These are phyloP conservation scores for Curvularia sp. DNA, from an alignment of 2,329 filamentous ascomycete species.

Conservation along the genomic window DNA sequence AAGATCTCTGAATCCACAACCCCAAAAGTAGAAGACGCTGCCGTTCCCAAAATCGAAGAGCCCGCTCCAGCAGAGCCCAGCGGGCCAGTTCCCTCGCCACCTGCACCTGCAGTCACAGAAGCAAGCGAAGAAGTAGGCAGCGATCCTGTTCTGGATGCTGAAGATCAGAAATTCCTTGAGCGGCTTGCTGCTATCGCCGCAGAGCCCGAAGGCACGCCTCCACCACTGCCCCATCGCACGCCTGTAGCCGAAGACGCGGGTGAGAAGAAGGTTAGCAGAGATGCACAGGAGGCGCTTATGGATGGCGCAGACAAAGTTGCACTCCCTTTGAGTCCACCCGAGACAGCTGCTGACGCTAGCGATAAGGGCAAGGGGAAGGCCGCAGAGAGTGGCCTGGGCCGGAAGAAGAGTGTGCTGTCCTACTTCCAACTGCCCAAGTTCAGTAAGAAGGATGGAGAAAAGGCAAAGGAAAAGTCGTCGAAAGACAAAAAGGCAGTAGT, in stretches of 20 bases:
- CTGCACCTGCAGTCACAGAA: constrained; percentile 33
- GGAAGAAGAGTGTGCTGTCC: constrained; percentile 50
- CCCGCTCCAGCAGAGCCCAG: constrained; percentile 32
- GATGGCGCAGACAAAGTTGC: constrained; percentile 58
- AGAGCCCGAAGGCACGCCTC: constrained; percentile 50
- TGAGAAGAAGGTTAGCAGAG: constrained; percentile 48
- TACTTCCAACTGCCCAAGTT: constrained; percentile 46
- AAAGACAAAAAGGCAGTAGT: constrained; percentile 41
- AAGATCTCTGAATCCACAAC: constrained; percentile 21
- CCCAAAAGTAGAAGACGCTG: constrained; percentile 17
- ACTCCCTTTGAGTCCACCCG: constrained; percentile 59
- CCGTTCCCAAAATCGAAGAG: constrained; percentile 22
- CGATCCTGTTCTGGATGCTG: constrained; percentile 63
- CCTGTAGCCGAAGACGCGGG: constrained; percentile 45
- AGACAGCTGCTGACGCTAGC: constrained; percentile 39
- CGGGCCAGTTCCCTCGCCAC: constrained; percentile 26
- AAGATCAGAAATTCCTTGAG: constrained; percentile 66
- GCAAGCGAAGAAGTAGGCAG: constrained; percentile 39
- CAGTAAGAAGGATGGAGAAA: constrained; percentile 45
- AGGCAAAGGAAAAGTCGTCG: constrained; percentile 38
- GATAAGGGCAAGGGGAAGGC: constrained; percentile 40
- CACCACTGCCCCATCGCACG: constrained; percentile 51
- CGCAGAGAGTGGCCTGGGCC: constrained; percentile 40
- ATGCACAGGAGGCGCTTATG: constrained; percentile 57
- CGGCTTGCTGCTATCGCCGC: constrained; percentile 58